Evolutionary conservation across 441 rosid species (phyloP).

Genomic region (Melastoma candidum): DNA sequence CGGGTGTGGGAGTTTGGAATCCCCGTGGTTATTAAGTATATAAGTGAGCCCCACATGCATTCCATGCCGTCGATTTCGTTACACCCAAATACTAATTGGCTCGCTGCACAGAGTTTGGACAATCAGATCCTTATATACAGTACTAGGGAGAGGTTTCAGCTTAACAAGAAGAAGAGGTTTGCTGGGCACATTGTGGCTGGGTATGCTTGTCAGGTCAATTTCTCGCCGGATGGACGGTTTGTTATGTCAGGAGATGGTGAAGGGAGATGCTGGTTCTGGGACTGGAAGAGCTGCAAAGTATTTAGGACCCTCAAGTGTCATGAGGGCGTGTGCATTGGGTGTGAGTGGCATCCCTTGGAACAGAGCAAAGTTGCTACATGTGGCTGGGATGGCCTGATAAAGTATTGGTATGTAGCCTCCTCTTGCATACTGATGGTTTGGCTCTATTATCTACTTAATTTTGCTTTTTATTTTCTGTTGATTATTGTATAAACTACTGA

Average conservation of each 20-base stretch:
- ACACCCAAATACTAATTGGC: conserved; percentile 92
- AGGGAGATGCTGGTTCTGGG: conserved; percentile 99
- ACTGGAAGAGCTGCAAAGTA: conserved; percentile 97
- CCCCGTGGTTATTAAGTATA: conserved; percentile 96
- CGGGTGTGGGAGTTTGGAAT: conserved; percentile 99
- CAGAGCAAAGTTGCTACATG: conserved; percentile 99
- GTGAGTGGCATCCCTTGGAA: conserved; percentile 96
- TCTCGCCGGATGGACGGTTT: conserved; percentile 98
- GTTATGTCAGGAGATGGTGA: conserved; percentile 99
- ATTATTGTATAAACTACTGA: no score
- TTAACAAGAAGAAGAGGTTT: conserved; percentile 95
- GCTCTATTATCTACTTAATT: not conserved
- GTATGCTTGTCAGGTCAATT: conserved; percentile 97
- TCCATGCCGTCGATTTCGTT: conserved; percentile 94
- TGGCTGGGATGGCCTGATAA: conserved; percentile 99
- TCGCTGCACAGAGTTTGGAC: conserved; percentile 97
- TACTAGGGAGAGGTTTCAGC: conserved; percentile 92
- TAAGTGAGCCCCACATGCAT: conserved; percentile 99
- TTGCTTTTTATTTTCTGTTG: no score
- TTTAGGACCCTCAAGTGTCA: conserved; percentile 90
- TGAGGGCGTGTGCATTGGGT: conserved; percentile 84
- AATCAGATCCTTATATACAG: conserved; percentile 94
- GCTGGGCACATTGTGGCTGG: conserved; percentile 94
- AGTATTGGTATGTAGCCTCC: conserved; percentile 70
- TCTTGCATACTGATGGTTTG: conserved; percentile 5